Percentiles rank a stretch among this genome's conserved stretches.
Evolutionary conservation across 208 protist species (phyloP).

Genomic region (Histomonas meleagridis): DNA sequence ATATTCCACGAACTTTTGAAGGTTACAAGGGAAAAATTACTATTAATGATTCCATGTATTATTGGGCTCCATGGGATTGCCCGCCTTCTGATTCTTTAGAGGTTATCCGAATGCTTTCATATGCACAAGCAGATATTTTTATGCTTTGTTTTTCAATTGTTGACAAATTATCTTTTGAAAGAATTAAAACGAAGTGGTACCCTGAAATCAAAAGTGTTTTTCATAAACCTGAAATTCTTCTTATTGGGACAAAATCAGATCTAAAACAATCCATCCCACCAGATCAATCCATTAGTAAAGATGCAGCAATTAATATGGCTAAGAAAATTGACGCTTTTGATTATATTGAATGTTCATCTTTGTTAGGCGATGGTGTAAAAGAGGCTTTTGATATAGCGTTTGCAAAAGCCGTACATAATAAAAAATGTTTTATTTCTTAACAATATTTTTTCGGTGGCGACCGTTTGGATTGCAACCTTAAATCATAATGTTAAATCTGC

Average conservation of each 20-base stretch:
- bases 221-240: constrained; percentile 53
- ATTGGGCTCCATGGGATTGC: constrained; percentile 64
- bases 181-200: constrained; percentile 57
- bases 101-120: constrained; percentile 37
- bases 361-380: constrained; percentile 47
- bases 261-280: constrained; percentile 47
- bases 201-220: constrained; percentile 37
- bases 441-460: too few relatives aligned
- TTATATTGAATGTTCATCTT: constrained; percentile 52
- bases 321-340: constrained; percentile 36
- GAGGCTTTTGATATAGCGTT: constrained; percentile 49
- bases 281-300: neutral
- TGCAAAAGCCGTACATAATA: too few relatives aligned
- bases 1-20: constrained; percentile 43
- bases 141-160: constrained; percentile 44
- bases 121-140: constrained; percentile 44
- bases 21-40: constrained; percentile 41
- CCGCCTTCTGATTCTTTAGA: constrained; percentile 48
- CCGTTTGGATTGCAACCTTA: too few relatives aligned
- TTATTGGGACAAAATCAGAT: constrained; percentile 75
- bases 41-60: too few relatives aligned
- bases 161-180: constrained; percentile 56
- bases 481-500: too few relatives aligned
- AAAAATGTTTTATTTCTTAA: too few relatives aligned
- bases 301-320: constrained; percentile 36